A percentile compares a stretch with the other conserved stretches of the same genome.
These are phyloP conservation scores for Mycena metata DNA, from an alignment of 768 basidiomycete species.

Conservation along the genomic window DNA sequence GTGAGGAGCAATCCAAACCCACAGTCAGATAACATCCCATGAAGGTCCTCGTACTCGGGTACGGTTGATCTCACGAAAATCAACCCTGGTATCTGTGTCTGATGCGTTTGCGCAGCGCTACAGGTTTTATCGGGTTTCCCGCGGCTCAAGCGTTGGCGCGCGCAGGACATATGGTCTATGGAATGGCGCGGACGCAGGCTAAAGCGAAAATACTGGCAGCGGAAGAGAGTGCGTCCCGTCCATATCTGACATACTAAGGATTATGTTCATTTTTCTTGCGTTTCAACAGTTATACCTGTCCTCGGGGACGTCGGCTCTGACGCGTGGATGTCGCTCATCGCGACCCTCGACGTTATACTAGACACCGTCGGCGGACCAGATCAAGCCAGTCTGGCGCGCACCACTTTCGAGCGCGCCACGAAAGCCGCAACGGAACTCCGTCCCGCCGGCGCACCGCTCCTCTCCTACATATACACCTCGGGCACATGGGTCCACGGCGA, in stretches of 20 bases:
- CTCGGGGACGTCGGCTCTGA: conserved; percentile 43
- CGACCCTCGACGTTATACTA: conserved; percentile 52
- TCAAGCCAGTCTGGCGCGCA: conserved; percentile 19
- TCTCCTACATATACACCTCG: conserved; percentile 60
- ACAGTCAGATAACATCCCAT: conserved; percentile 25
- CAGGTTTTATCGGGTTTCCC: conserved; percentile 60
- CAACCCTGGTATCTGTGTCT: neutral
- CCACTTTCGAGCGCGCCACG: conserved; percentile 43
- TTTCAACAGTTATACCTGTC: conserved; percentile 52
- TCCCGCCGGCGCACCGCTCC: conserved; percentile 50
- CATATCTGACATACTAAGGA: neutral
- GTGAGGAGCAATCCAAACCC: too few relatives aligned
- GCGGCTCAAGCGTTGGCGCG: conserved; percentile 59
- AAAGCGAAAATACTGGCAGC: conserved; percentile 51
- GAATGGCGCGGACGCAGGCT: conserved; percentile 53
- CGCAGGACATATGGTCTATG: conserved; percentile 62
- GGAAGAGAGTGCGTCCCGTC: conserved; percentile 55
- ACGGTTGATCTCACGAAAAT: neutral
- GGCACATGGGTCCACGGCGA: conserved; percentile 62
- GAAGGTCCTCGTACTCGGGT: conserved; percentile 48
- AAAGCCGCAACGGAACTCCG: conserved; percentile 44
- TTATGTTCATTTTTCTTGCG: neutral
- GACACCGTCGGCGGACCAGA: conserved; percentile 47
- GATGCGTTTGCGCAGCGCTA: conserved; percentile 48
- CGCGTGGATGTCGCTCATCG: conserved; percentile 45